Evolutionary conservation across 2,329 filamentous ascomycete genomes (phyloP).

Genomic region (Aspergillus caelatus): DNA sequence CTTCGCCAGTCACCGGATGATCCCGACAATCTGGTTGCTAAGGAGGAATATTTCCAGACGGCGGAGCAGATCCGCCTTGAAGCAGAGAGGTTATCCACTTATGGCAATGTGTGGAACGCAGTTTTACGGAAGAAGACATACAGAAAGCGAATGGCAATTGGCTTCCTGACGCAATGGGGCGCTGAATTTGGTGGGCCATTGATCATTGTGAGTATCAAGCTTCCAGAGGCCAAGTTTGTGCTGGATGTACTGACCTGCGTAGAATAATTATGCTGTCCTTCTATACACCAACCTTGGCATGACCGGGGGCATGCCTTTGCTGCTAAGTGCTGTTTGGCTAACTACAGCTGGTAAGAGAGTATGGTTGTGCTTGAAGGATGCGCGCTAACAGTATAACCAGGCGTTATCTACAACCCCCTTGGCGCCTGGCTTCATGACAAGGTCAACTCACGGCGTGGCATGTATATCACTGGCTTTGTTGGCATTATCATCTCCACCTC

Average conservation of each 20-base stretch:
- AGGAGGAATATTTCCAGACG: slow-evolving; percentile 53
- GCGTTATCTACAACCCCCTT: slow-evolving; percentile 43
- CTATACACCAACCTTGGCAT: slow-evolving; percentile 50
- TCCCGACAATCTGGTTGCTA: slow-evolving; percentile 45
- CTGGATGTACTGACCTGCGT: slow-evolving; percentile 5
- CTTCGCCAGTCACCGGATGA: slow-evolving; percentile 45
- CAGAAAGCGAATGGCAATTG: slow-evolving; percentile 55
- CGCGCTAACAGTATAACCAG: slow-evolving; percentile 27
- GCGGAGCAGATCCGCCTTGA: slow-evolving; percentile 51
- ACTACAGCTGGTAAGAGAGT: slow-evolving; percentile 46
- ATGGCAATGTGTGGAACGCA: slow-evolving; percentile 49
- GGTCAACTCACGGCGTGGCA: slow-evolving; percentile 42
- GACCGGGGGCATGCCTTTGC: slow-evolving; percentile 45
- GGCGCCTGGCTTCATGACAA: slow-evolving; percentile 41
- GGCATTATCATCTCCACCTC: slow-evolving; percentile 46
- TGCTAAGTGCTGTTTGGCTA: slow-evolving; percentile 49
- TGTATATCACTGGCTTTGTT: slow-evolving; percentile 47
- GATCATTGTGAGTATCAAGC: slow-evolving; percentile 49
- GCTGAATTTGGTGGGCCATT: slow-evolving; percentile 57
- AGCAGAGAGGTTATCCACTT: slow-evolving; percentile 42
- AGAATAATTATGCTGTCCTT: slow-evolving; percentile 54
- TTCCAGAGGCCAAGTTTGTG: neutral
- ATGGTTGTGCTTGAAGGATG: neutral
- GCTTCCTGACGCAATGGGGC: slow-evolving; percentile 57
- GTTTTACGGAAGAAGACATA: slow-evolving; percentile 53